Evolutionary conservation across 2,329 filamentous ascomycete species (phyloP).

Genomic region (Myriosclerotinia curreyana): DNA sequence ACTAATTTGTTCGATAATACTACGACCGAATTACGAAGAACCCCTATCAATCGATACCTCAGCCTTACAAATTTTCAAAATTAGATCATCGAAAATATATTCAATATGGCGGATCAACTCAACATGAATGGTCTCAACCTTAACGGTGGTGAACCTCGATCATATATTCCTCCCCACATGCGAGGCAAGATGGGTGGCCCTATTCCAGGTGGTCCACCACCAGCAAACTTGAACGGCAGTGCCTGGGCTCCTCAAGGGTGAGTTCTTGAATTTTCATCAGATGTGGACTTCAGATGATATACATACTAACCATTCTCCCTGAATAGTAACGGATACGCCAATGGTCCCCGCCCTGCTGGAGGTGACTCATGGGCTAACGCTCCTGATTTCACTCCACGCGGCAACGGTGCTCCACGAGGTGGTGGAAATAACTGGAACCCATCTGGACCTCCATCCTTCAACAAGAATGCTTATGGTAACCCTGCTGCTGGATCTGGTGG

Average conservation of each 20-base stretch:
- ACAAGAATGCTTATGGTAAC: constrained; percentile 58
- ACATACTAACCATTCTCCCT: constrained; percentile 28
- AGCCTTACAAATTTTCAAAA: constrained; percentile 25
- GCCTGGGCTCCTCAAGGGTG: constrained; percentile 58
- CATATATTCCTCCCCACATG: constrained; percentile 85
- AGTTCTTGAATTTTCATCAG: constrained; percentile 37
- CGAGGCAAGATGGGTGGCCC: constrained; percentile 53
- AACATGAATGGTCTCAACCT: constrained; percentile 76
- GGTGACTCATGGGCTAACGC: constrained; percentile 40
- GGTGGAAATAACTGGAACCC: constrained; percentile 43
- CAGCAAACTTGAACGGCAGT: constrained; percentile 54
- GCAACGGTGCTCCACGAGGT: constrained; percentile 36
- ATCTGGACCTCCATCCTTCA: constrained; percentile 36
- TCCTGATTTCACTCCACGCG: constrained; percentile 41
- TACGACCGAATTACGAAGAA: constrained; percentile 11
- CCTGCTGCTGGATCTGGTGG: constrained; percentile 36
- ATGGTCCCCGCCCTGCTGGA: constrained; percentile 31
- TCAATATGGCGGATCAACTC: constrained; percentile 77
- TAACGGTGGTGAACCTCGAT: constrained; percentile 54
- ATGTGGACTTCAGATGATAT: neutral
- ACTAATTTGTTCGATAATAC: constrained; percentile 25
- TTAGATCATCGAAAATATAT: constrained; percentile 24
- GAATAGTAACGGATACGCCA: constrained; percentile 50
- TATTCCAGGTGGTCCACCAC: constrained; percentile 27
- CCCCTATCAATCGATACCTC: constrained; percentile 10